Evolutionary conservation across 78 protist genomes (phyloP), one percentile per base, ranked within the genome.

Genomic region (Dictyostelium intermedium): DNA sequence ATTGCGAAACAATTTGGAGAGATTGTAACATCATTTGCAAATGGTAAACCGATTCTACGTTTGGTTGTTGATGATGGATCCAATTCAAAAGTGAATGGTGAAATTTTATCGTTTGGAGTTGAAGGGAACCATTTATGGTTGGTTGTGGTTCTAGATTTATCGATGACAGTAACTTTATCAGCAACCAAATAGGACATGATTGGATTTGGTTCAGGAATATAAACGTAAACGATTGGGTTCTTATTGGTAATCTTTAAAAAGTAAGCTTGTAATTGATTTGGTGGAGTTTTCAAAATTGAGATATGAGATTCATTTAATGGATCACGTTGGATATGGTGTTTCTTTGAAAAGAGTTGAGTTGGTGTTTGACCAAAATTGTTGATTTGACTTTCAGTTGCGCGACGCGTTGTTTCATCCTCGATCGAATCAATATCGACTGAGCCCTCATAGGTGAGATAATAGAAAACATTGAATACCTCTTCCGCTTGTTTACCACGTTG

Each of bases 291-390:
- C 50, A 77, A 63, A 11, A 89, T 89, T 0, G 87, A 80, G 34
- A 63, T 50, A 27, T 89, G 94, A 32, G 72, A 39, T 39, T 89
- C 94, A 41, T 89, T 80, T 1, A 63, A 16, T 34, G 97, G 74
- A 8, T 85, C 92, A 14, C 97, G 39, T 37, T n/a, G 41, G 0
- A 92, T 84, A 84, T 96, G 97, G 2, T 95, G 60, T 47, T 80
- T 78, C 85, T 92, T 91, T 9, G 85, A n/a, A 87, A 98, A 98
- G 30, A 99, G 95, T 84, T 97, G 99, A 11, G 78, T 13, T 27
- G 99, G 99, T 18, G 98, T 96, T 95, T 99, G 99, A 14, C 99
- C 99, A 47, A 99, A 99, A 73, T 97, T 84, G 77, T 16, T 30
- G 85, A 99, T 97, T 82, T 98, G 99, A 30, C 95, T 50, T 37